Percentiles rank a stretch among this genome's conserved stretches.
Conservation (phyloP, 2,329 filamentous ascomycete genomes). For the Keithomyces neogunnii region DNA sequence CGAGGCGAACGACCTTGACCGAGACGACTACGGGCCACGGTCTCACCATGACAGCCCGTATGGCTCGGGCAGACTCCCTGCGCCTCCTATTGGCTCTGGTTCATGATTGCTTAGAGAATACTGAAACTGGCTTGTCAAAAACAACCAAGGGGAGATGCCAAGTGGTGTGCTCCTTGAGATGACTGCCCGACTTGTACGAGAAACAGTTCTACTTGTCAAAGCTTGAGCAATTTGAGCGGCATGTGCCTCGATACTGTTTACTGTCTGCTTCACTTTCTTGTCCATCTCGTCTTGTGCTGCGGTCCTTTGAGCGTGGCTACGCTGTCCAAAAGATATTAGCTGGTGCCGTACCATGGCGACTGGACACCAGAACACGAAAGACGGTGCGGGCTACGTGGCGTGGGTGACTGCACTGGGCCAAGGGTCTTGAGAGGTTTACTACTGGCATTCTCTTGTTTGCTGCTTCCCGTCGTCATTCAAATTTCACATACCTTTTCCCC, state of each 20-base stretch:
- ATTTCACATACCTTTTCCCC: neutral
- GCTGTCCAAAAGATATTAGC: too few species aligned
- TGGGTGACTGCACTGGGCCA: neutral
- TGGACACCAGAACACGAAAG: too few species aligned
- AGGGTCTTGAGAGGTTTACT: neutral
- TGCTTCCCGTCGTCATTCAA: neutral
- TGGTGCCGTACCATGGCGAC: too few species aligned
- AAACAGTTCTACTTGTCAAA: neutral
- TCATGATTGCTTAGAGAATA: constrained; percentile 2
- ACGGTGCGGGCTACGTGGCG: neutral
- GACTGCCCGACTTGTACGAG: constrained; percentile 1
- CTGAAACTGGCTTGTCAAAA: neutral
- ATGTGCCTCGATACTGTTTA: neutral
- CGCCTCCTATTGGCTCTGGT: constrained; percentile 17
- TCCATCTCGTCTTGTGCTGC: neutral
- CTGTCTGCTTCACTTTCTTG: too few species aligned
- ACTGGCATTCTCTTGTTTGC: neutral
- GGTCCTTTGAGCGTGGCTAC: neutral
- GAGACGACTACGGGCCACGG: constrained; percentile 33
- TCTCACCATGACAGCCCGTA: constrained; percentile 42
- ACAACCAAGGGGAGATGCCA: neutral
- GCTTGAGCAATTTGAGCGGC: neutral
- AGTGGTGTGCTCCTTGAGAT: neutral
- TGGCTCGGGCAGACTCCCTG: constrained; percentile 29
- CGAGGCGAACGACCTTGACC: constrained; percentile 25